Base-by-base conservation (phyloP, 2,329 filamentous ascomycete genomes). In the Myriosclerotinia scirpicola region DNA sequence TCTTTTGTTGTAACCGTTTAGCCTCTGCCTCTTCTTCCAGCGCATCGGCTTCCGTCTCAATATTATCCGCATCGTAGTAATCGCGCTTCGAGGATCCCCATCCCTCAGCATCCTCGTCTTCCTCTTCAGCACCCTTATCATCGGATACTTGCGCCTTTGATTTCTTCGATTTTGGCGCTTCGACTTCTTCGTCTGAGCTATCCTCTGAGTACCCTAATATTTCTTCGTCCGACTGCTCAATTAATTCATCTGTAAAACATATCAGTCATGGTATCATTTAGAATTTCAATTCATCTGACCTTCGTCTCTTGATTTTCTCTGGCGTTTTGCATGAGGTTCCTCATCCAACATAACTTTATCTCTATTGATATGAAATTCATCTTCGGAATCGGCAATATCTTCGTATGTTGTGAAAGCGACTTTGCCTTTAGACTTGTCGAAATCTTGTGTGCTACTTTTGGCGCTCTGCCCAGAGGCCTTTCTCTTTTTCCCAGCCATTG, bases 21-120 rank as follows among this genome's bases (percentile, higher is more conserved):
- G 94, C 95, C 77, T 99, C 96, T 14, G 85, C 87, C 78, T 99
- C 96, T 81, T 99, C 95, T 75, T 95, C 93, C 42, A 96, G 79
- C 0, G 95, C 95, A 81, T 86, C 84, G 48, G 81, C 84, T 76
- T 89, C 86, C 7, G 85, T 87, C 74, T 87, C 84, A 71, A 86
- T 83, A 38, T 83, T 79, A 78, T 99, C 94, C 71, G 92, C 91
- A 80, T 96, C 86, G 79, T 99, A 99, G 80, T 97, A 96, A 73
- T 97, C 94, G 69, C 90, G 90, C 77, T 87, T 94, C 2, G 91
- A 93, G 5, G 90, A 85, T 40, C 94, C 95, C 93, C 95, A 98
- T 76, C 88, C 93, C 53, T 86, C 87, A 62, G 87, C 78, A 22
- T 86, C 83, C 54, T 84, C 83, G 9, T 85, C 84, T 38, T 83